A percentile compares a stretch with the other conserved stretches of the same genome.
phyloP scores from a whole-genome alignment of 495 filamentous ascomycete genomes.

The Letharia columbiana region DNA sequence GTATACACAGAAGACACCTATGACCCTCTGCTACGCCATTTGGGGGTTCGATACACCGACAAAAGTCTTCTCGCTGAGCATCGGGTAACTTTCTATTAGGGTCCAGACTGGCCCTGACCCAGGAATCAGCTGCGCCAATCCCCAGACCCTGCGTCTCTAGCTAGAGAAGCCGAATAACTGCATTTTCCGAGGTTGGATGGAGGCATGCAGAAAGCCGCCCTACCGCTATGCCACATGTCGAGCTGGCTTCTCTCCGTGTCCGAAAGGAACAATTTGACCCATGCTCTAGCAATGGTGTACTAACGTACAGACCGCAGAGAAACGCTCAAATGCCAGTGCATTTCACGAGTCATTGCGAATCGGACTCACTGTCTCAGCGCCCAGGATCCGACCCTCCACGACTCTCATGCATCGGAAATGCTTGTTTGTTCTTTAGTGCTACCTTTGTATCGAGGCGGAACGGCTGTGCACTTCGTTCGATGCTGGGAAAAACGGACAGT shows the following conservation, averaged over 20 bases:
- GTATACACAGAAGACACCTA: neutral
- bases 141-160: neutral
- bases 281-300: neutral
- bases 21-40: neutral
- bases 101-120: neutral
- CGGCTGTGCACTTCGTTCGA: neutral
- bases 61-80: neutral
- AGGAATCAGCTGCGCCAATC: neutral
- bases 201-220: neutral
- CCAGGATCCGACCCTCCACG: neutral
- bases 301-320: no score
- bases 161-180: neutral
- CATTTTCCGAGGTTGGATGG: neutral
- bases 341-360: neutral
- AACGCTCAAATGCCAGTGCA: neutral
- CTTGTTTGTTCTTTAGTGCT: neutral
- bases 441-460: neutral
- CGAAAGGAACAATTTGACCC: neutral
- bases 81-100: neutral
- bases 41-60: no score
- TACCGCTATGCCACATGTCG: neutral
- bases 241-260: no score
- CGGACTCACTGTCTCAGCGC: neutral
- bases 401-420: neutral
- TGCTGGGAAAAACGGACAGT: neutral